These are phyloP conservation scores for Sclerotinia nivalis DNA, from an alignment of 2,329 filamentous ascomycete genomes.

Conservation along the genomic window DNA sequence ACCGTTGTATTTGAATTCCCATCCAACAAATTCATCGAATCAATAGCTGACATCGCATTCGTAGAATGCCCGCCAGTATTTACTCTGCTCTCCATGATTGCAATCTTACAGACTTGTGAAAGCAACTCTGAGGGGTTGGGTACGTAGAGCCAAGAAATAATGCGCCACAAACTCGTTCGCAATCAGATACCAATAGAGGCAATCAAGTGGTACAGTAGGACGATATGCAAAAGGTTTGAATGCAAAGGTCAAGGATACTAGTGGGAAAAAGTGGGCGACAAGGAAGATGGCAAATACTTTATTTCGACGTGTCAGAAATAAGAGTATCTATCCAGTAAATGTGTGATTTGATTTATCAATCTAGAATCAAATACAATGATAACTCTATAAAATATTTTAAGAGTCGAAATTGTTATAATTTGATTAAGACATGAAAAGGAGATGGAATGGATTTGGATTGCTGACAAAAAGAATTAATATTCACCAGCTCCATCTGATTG, in stretches of 20 bases:
- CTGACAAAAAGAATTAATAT: not conserved
- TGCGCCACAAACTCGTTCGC: slow-evolving; percentile 9
- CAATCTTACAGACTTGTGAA: not conserved
- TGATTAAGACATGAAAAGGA: not conserved
- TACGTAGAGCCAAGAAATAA: slow-evolving; percentile 14
- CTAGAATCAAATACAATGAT: not conserved
- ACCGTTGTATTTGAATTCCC: not conserved
- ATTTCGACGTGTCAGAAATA: not conserved
- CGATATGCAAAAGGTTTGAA: slow-evolving; percentile 2
- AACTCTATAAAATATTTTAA: not conserved
- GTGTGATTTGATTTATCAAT: not conserved
- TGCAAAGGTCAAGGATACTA: not conserved
- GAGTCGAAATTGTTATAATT: not conserved
- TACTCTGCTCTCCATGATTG: slow-evolving; percentile 5
- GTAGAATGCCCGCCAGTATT: not conserved
- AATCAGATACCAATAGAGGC: not conserved
- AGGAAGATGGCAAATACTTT: slow-evolving; percentile 6
- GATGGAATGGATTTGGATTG: not conserved
- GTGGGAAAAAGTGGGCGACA: not conserved
- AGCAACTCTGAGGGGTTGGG: not conserved
- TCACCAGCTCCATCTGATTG: not conserved
- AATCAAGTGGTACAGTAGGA: not conserved
- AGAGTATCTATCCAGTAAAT: not conserved
- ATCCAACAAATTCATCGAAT: not conserved
- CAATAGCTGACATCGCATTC: not conserved